phyloP scores from a whole-genome alignment of 148 eudicot genomes.

The Chenopodium album region DNA sequence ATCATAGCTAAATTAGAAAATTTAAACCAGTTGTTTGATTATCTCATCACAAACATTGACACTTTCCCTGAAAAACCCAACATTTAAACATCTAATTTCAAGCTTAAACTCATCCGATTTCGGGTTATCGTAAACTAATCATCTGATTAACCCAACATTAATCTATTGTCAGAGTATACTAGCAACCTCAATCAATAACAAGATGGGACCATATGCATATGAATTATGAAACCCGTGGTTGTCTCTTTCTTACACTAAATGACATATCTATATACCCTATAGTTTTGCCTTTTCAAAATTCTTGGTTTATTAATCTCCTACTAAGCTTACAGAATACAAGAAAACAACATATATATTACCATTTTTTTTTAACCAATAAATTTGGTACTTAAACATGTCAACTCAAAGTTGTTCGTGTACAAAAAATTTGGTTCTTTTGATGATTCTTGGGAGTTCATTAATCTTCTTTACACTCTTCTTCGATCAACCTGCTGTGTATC shows the following conservation, averaged over 20 bases:
- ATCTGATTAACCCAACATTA: slow-evolving; percentile 1
- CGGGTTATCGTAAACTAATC: background rate
- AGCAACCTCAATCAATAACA: slow-evolving; percentile 25
- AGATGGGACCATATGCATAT: slow-evolving; percentile 31
- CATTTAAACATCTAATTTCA: background rate
- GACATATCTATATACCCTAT: slow-evolving; percentile 19
- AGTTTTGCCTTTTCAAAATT: background rate
- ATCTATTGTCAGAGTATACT: background rate
- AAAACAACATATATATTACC: background rate
- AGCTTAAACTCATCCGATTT: background rate
- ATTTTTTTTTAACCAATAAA: background rate
- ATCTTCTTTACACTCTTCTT: slow-evolving; percentile 7
- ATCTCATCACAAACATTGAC: background rate
- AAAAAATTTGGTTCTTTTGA: slow-evolving; percentile 3
- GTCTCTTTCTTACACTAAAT: slow-evolving; percentile 27
- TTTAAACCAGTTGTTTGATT: background rate
- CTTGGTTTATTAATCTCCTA: slow-evolving; percentile 13
- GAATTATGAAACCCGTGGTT: slow-evolving; percentile 17
- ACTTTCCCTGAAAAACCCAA: slow-evolving; percentile 6
- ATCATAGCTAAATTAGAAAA: background rate
- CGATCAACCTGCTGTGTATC: background rate
- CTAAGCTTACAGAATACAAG: background rate
- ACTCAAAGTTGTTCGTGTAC: slow-evolving; percentile 12
- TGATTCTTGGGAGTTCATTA: slow-evolving; percentile 14
- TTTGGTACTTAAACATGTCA: slow-evolving; percentile 22